Percentiles rank a stretch among this genome's conserved stretches.
Conservation (phyloP, 1,139 yeast species). For the Nakaseomyces kungkrabaensis region DNA sequence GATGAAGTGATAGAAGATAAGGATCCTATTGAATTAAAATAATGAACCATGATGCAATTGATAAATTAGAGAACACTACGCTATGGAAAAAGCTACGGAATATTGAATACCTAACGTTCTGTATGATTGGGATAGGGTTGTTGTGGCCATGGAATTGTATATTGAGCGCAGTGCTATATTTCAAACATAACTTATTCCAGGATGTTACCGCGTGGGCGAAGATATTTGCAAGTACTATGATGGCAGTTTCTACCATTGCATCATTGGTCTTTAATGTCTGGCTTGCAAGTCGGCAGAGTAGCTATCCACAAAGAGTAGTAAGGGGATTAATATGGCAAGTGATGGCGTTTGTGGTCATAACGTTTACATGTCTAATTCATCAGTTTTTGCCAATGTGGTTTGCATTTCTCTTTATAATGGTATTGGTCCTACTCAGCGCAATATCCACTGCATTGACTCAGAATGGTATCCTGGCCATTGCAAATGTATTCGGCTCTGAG, state of each 20-base stretch:
- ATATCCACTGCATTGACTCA: conserved; percentile 68
- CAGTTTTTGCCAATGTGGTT: conserved; percentile 33
- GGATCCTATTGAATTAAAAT: neutral
- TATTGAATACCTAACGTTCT: conserved; percentile 51
- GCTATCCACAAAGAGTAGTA: conserved; percentile 50
- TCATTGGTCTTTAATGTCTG: conserved; percentile 52
- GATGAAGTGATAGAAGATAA: neutral
- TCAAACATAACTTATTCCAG: conserved; percentile 49
- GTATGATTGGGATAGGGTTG: conserved; percentile 62
- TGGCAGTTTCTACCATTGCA: conserved; percentile 74
- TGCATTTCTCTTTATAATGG: conserved; percentile 48
- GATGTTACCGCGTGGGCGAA: conserved; percentile 44
- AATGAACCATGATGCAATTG: conserved; percentile 3
- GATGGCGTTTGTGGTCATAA: conserved; percentile 40
- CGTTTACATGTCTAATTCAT: conserved; percentile 29
- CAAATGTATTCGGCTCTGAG: conserved; percentile 60
- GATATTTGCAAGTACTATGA: conserved; percentile 73
- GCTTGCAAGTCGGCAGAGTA: conserved; percentile 63
- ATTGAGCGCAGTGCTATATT: conserved; percentile 76
- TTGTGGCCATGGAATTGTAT: conserved; percentile 98
- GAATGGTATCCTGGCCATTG: conserved; percentile 84
- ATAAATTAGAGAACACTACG: conserved; percentile 6
- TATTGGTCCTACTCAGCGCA: conserved; percentile 49
- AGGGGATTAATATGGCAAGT: conserved; percentile 51
- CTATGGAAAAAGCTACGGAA: conserved; percentile 14